Evolutionary conservation across 352 stramenopile species (phyloP).

Genomic region (Pythium phragmitis): DNA sequence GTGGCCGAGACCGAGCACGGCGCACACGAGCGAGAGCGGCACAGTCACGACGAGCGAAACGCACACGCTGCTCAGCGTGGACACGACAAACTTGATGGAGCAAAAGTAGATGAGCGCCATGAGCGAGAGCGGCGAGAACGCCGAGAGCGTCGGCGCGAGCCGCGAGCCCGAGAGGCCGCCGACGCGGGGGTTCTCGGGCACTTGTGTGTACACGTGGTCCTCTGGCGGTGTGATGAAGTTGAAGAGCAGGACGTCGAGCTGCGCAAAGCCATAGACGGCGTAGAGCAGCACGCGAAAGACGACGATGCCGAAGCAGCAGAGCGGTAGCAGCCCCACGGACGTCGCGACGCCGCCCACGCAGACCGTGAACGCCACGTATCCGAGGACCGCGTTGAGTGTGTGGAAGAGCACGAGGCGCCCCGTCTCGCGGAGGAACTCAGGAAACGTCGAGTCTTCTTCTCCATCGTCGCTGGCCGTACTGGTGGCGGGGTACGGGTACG

Average conservation of each 20-base stretch:
- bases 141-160: slow-evolving; percentile 42
- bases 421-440: slow-evolving; percentile 39
- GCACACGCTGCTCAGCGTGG: slow-evolving; percentile 35
- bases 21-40: slow-evolving; percentile 31
- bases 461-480: neutral
- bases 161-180: slow-evolving; percentile 32
- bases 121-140: slow-evolving; percentile 63
- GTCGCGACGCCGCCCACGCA: slow-evolving; percentile 41
- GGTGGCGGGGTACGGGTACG: slow-evolving; percentile 1
- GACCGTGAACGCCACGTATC: slow-evolving; percentile 44
- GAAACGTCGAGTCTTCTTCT: slow-evolving; percentile 12
- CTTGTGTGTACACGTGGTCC: slow-evolving; percentile 38
- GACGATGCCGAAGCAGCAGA: slow-evolving; percentile 45
- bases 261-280: slow-evolving; percentile 29
- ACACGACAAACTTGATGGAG: slow-evolving; percentile 53
- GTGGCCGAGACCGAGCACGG: slow-evolving; percentile 25
- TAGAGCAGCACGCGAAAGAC: slow-evolving; percentile 47
- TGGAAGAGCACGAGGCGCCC: slow-evolving; percentile 50
- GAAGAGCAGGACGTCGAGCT: slow-evolving; percentile 31
- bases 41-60: slow-evolving; percentile 34
- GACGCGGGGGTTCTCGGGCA: slow-evolving; percentile 32
- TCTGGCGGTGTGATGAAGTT: slow-evolving; percentile 29
- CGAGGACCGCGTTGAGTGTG: slow-evolving; percentile 55
- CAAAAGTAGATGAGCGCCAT: slow-evolving; percentile 72
- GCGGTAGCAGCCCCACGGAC: slow-evolving; percentile 39